These are phyloP conservation scores for Colletotrichum camelliae DNA, from an alignment of 2,329 filamentous ascomycete genomes.

Conservation along the genomic window DNA sequence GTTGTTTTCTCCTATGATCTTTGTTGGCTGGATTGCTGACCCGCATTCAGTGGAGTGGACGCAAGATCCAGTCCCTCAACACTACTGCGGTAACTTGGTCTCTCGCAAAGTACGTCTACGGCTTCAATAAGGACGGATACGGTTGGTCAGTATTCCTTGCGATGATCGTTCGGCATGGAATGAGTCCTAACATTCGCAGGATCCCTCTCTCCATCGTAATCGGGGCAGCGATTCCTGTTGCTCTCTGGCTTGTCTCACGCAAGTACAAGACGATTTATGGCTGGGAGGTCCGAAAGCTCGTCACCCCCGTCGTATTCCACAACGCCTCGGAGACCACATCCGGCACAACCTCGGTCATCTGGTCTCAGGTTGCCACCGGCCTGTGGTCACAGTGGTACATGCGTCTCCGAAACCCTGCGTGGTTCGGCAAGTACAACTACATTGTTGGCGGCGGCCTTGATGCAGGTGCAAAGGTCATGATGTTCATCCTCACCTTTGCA, in stretches of 20 bases:
- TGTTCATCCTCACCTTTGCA: conserved; percentile 26
- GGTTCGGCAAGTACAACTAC: conserved; percentile 33
- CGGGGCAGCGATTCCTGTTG: conserved; percentile 28
- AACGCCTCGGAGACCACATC: conserved; percentile 18
- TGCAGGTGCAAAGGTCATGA: conserved; percentile 26
- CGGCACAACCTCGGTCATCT: conserved; percentile 19
- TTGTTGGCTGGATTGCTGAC: not conserved
- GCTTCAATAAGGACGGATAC: conserved; percentile 13
- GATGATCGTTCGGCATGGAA: not conserved
- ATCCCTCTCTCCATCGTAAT: conserved; percentile 44
- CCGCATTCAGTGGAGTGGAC: conserved; percentile 45
- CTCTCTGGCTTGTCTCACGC: conserved; percentile 3
- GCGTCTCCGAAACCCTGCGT: conserved; percentile 26
- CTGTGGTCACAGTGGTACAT: conserved; percentile 35
- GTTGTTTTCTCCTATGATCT: not conserved
- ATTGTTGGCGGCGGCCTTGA: conserved; percentile 24
- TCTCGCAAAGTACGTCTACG: conserved; percentile 26
- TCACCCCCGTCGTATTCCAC: conserved; percentile 19
- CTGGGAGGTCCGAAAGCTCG: conserved; percentile 15
- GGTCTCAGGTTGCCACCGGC: conserved; percentile 33
- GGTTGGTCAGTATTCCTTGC: conserved; percentile 1
- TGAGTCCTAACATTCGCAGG: conserved; percentile 35
- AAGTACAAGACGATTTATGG: conserved; percentile 17
- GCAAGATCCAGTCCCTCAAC: conserved; percentile 52
- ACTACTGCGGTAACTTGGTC: conserved; percentile 35